Evolutionary conservation across 495 filamentous ascomycete genomes (phyloP), one percentile per base, ranked within the genome.

Genomic region (Lindgomyces ingoldianus): DNA sequence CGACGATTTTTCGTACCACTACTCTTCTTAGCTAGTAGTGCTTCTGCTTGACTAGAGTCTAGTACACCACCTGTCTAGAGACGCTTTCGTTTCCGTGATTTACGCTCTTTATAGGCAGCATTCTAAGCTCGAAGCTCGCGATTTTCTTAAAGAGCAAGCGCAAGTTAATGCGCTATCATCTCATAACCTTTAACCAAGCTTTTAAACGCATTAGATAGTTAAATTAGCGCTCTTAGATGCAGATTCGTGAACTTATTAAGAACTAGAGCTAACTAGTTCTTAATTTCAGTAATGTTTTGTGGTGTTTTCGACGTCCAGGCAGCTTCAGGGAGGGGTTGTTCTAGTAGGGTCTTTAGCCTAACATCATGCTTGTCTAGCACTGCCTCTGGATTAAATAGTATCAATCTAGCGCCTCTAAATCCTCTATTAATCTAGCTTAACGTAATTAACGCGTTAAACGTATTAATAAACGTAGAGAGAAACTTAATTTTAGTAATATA

Each of bases 401-500:
- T 27, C 3, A 71, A 48, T 10, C 67, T 62, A 62, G 69, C 47
- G 51, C 49, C 61, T 69, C 24, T 10, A 56, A 69, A 71, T n/a
- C 52, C 54, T 41, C 30, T 47, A 24, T 49, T 24, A 47, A 71
- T 71, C 19, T 47, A 6, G 19, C 44, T 47, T 22, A 6, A n/a
- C 18, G 44, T 70, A 63, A 62, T 44, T 41, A 33, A 51, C 29
- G 14, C 39, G 25, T 50, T 41, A 42, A 45, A 42, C 21, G 50
- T 57, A 8, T 27, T 59, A 24, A 47, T 46, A 49, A 53, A 70
- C 0, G 41, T 18, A 26, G 39, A 24, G 0, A 68, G 39, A 42
- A 71, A 71, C 27, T 65, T 41, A 18, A 25, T 26, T 50, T 71
- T 71, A 16, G 33, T 61, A n/a, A 71, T 62, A 21, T 64, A 27